These are phyloP conservation scores for Niebla homalea DNA, from an alignment of 495 filamentous ascomycete species.

Conservation along the genomic window DNA sequence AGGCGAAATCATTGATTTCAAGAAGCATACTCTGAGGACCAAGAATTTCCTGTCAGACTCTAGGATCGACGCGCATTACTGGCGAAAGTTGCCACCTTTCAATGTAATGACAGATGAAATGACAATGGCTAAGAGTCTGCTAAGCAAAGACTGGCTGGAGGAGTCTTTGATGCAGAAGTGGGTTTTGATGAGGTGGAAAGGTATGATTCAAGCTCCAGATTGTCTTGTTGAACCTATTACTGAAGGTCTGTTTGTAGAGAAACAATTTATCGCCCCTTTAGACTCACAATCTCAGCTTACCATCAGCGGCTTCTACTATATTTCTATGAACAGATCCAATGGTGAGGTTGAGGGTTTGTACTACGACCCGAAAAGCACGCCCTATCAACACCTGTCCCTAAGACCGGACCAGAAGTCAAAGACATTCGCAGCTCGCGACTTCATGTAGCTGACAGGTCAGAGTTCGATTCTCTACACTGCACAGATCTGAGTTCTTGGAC, in stretches of 20 bases:
- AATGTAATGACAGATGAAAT: slow-evolving; percentile 42
- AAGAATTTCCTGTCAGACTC: slow-evolving; percentile 49
- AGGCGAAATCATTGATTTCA: slow-evolving; percentile 68
- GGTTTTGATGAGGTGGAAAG: slow-evolving; percentile 73
- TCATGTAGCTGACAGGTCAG: too few species aligned
- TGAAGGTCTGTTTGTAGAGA: slow-evolving; percentile 31
- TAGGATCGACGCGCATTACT: slow-evolving; percentile 53
- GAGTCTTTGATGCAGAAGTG: slow-evolving; percentile 42
- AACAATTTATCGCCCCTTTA: slow-evolving; percentile 56
- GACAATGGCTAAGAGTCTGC: slow-evolving; percentile 38
- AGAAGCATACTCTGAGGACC: slow-evolving; percentile 52
- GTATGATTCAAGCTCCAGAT: slow-evolving; percentile 22
- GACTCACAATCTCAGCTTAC: slow-evolving; percentile 48
- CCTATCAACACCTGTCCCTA: slow-evolving; percentile 55
- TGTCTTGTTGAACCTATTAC: neutral
- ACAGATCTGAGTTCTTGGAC: too few species aligned
- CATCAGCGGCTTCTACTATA: slow-evolving; percentile 66
- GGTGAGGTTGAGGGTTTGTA: slow-evolving; percentile 59
- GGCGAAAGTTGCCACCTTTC: slow-evolving; percentile 59
- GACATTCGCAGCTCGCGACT: too few species aligned
- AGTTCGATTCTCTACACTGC: too few species aligned
- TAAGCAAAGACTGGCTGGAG: slow-evolving; percentile 43
- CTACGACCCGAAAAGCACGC: slow-evolving; percentile 58
- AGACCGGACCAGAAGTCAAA: slow-evolving; percentile 26
- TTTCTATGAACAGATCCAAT: slow-evolving; percentile 45